Percentiles rank a stretch among this genome's conserved stretches.
These are phyloP conservation scores for Acanthamoeba sp. DNA, from an alignment of 208 protist species.

Conservation along the genomic window DNA sequence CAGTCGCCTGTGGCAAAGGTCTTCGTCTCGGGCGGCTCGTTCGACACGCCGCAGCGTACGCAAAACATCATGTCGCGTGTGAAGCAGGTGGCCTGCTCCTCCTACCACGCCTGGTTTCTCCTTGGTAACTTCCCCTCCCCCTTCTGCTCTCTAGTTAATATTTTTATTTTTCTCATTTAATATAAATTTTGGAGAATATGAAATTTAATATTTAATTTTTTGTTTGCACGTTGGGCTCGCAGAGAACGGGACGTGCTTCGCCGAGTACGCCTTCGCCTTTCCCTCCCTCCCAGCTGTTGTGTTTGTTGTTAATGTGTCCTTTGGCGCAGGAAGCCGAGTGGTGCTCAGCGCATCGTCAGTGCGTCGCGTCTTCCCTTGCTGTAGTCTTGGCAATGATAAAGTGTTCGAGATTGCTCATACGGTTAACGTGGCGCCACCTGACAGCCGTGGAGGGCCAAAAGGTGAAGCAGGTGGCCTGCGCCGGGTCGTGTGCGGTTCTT, in stretches of 20 bases:
- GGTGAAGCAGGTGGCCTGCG: not conserved
- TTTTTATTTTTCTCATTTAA: not conserved
- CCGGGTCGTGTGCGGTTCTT: not conserved
- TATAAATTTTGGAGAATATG: not conserved
- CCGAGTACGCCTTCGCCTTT: not conserved
- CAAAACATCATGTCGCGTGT: not conserved
- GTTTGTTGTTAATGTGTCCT: not conserved
- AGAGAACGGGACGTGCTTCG: constrained; percentile 1
- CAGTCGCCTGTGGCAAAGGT: not conserved
- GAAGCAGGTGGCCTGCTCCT: not conserved
- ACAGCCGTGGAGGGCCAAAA: not conserved
- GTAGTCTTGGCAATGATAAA: not conserved
- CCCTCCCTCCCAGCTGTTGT: not conserved
- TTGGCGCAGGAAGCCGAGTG: not conserved
- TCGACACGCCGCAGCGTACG: not conserved
- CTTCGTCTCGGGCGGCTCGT: not conserved
- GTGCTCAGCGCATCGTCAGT: not conserved
- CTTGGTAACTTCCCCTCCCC: not conserved
- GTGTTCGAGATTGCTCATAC: too few relatives aligned
- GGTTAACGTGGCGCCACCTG: too few relatives aligned
- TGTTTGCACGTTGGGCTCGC: not conserved
- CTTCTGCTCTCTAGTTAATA: not conserved
- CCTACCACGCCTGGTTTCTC: not conserved
- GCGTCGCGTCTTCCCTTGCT: not conserved
- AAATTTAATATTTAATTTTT: not conserved